Percentiles rank a stretch among this genome's conserved stretches.
Evolutionary conservation across 202 grass and related monocot genomes (phyloP).

Genomic region (Bolboschoenoplectus hybrid): DNA sequence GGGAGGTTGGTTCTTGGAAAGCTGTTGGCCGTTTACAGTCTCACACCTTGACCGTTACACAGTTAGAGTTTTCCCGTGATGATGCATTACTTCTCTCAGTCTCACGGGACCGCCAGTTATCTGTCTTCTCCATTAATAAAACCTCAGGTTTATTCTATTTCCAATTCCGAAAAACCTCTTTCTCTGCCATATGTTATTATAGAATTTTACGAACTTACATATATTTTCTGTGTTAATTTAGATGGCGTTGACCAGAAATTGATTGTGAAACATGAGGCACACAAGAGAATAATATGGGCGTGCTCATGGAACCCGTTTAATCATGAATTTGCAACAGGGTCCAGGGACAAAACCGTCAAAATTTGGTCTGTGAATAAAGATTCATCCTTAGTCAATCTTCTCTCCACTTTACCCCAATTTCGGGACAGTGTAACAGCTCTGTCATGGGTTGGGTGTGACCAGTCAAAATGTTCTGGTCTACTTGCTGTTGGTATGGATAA

Average conservation of each 20-base stretch:
- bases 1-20: conserved; percentile 98
- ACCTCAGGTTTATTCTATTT: conserved; percentile 47
- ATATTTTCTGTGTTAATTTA: conserved; percentile 45
- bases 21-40: conserved; percentile 70
- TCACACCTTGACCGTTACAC: conserved; percentile 91
- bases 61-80: conserved; percentile 87
- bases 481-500: conserved; percentile 88
- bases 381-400: conserved; percentile 62
- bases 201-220: conserved; percentile 7
- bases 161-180: conserved; percentile 14
- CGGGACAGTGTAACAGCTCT: conserved; percentile 87
- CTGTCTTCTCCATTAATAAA: conserved; percentile 65
- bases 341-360: conserved; percentile 96
- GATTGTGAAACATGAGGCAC: conserved; percentile 76
- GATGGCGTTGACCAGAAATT: conserved; percentile 55
- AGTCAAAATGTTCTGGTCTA: conserved; percentile 52
- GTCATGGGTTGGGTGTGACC: conserved; percentile 64
- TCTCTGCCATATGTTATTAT: conserved; percentile 37
- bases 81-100: conserved; percentile 75
- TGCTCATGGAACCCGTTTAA: conserved; percentile 90
- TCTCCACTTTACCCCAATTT: conserved; percentile 72
- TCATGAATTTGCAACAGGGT: conserved; percentile 90
- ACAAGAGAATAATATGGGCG: conserved; percentile 98
- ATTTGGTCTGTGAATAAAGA: conserved; percentile 58
- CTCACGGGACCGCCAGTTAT: conserved; percentile 86